Conservation (phyloP, 805 yeast genomes). For the Yarrowia porcina region DNA sequence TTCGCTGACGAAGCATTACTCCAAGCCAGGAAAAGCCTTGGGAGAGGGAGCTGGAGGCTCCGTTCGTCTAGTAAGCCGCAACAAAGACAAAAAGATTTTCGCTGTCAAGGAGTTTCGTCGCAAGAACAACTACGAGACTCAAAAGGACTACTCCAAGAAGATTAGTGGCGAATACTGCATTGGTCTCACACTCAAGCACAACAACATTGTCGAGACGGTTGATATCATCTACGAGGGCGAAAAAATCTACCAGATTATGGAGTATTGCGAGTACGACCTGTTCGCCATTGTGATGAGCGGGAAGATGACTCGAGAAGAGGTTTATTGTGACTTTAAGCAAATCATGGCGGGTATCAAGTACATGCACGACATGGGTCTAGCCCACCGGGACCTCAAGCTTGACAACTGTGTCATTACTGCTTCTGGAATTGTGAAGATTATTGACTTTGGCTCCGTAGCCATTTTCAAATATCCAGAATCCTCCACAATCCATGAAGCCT, state of each 20-base stretch:
- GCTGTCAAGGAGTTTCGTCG: constrained; percentile 87
- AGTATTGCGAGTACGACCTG: constrained; percentile 86
- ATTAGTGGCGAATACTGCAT: constrained; percentile 79
- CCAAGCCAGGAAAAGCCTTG: constrained; percentile 65
- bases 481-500: constrained; percentile 57
- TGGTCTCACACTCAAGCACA: constrained; percentile 74
- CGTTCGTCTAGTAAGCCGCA: constrained; percentile 70
- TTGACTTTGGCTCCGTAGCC: constrained; percentile 92
- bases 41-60: constrained; percentile 97
- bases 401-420: constrained; percentile 86
- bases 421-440: constrained; percentile 74
- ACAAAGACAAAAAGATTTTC: constrained; percentile 57
- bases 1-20: constrained; percentile 53
- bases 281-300: constrained; percentile 92
- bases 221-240: constrained; percentile 72
- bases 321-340: constrained; percentile 79
- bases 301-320: constrained; percentile 64
- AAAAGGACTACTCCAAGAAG: constrained; percentile 67
- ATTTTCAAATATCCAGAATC: constrained; percentile 69
- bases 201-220: constrained; percentile 73
- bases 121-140: constrained; percentile 58
- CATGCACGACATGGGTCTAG: constrained; percentile 77
- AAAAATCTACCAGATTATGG: constrained; percentile 77
- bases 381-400: constrained; percentile 88
- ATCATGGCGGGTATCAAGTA: constrained; percentile 70